These are phyloP conservation scores for Stachybotrys echinatus DNA, from an alignment of 2,329 filamentous ascomycete genomes.

Conservation along the genomic window DNA sequence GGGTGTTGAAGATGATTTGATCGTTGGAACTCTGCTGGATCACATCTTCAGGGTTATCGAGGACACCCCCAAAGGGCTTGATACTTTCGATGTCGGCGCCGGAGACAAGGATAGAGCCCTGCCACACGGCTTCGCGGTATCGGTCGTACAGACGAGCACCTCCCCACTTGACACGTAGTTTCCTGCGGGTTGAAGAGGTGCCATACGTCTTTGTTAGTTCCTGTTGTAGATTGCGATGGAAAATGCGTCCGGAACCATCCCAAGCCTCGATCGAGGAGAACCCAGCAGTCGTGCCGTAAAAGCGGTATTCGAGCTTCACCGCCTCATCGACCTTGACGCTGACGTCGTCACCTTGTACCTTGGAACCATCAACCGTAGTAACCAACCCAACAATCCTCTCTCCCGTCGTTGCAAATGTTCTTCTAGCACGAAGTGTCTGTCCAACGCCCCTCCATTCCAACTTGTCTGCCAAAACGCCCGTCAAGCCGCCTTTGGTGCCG, in stretches of 20 bases:
- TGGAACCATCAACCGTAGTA: conserved; percentile 8
- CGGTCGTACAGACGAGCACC: conserved; percentile 25
- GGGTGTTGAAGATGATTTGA: conserved; percentile 15
- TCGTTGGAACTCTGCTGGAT: conserved; percentile 7
- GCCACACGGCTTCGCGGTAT: conserved; percentile 26
- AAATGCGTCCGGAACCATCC: conserved; percentile 19
- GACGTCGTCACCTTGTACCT: conserved; percentile 20
- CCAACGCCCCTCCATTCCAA: conserved; percentile 14
- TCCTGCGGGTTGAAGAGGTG: conserved; percentile 1
- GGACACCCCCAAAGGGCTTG: conserved; percentile 17
- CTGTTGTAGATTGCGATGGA: conserved; percentile 15
- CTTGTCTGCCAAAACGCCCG: conserved; percentile 15
- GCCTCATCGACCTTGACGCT: conserved; percentile 5
- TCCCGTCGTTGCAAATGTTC: conserved; percentile 24
- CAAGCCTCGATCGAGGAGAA: conserved; percentile 22
- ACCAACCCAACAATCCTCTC: conserved; percentile 20
- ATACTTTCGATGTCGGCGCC: conserved; percentile 11
- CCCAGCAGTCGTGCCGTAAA: conserved; percentile 15
- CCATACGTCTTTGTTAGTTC: conserved; percentile 9
- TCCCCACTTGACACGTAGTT: conserved; percentile 21
- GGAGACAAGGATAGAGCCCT: conserved; percentile 16
- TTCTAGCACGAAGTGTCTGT: conserved; percentile 15
- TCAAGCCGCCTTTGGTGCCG: conserved; percentile 21
- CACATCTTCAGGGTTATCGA: conserved; percentile 14
- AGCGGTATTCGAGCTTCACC: conserved; percentile 14